Percentiles rank a stretch among this genome's conserved stretches.
Evolutionary conservation across 2,329 filamentous ascomycete genomes (phyloP).

Genomic region (Alternaria dauci): DNA sequence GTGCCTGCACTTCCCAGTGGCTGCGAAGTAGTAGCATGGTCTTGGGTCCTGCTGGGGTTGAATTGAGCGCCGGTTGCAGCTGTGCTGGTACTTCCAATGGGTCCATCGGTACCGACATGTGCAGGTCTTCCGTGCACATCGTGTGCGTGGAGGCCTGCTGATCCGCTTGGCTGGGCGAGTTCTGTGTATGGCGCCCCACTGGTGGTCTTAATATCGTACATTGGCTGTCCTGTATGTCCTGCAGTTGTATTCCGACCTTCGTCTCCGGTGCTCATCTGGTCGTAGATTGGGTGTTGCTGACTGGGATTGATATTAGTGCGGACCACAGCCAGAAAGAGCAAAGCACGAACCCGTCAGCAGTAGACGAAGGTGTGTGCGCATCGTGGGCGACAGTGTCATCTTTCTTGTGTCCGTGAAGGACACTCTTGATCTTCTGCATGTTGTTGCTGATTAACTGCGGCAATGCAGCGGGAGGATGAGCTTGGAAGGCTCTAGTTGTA

Average conservation of each 20-base stretch:
- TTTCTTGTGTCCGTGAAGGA: conserved; percentile 48
- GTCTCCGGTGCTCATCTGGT: conserved; percentile 34
- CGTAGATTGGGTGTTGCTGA: conserved; percentile 38
- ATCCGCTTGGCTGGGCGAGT: conserved; percentile 14
- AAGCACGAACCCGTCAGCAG: conserved; percentile 16
- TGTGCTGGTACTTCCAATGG: conserved; percentile 8
- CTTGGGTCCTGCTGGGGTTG: conserved; percentile 5
- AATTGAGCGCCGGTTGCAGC: background rate
- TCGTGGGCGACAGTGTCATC: conserved; percentile 39
- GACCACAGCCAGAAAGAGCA: background rate
- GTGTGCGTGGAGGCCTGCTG: conserved; percentile 13
- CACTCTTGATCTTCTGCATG: conserved; percentile 58
- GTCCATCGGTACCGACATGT: conserved; percentile 16
- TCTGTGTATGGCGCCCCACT: conserved; percentile 21
- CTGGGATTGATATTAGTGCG: conserved; percentile 14
- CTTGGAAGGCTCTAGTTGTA: conserved; percentile 10
- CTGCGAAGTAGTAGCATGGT: background rate
- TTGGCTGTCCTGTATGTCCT: conserved; percentile 9
- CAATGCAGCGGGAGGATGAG: conserved; percentile 14
- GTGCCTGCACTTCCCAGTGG: conserved; percentile 2
- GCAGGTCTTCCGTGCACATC: conserved; percentile 8
- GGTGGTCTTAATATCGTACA: conserved; percentile 17
- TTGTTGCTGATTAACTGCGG: conserved; percentile 12
- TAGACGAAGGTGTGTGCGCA: conserved; percentile 25
- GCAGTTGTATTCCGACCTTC: conserved; percentile 9